phyloP scores from a whole-genome alignment of 768 basidiomycete species.

The Tylopilus rubrobrunneus region DNA sequence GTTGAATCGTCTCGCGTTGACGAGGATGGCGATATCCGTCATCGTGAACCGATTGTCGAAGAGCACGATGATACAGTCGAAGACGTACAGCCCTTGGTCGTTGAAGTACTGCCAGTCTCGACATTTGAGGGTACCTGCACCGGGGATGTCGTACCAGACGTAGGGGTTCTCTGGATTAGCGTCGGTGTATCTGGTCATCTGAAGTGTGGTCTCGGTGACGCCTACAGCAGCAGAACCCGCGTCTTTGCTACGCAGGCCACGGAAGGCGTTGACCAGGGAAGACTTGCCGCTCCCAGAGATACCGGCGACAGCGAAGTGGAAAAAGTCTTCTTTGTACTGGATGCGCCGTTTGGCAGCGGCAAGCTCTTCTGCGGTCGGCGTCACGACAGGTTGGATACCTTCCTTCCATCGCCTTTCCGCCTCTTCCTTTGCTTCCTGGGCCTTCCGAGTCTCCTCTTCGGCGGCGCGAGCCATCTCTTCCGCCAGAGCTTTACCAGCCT shows the following conservation, averaged over 20 bases:
- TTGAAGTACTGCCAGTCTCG: too few species aligned
- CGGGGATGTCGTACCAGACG: conserved; percentile 24
- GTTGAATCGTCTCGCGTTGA: too few species aligned
- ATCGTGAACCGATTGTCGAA: too few species aligned
- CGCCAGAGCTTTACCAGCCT: conserved; percentile 13
- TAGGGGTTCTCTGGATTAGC: conserved; percentile 11
- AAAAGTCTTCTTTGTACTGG: conserved; percentile 24
- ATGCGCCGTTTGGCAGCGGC: conserved; percentile 16
- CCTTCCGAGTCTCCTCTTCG: conserved; percentile 14
- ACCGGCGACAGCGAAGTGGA: conserved; percentile 35
- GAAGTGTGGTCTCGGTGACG: conserved; percentile 17
- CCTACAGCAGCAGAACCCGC: conserved; percentile 16
- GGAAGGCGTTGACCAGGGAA: conserved; percentile 35
- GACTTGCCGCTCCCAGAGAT: conserved; percentile 36
- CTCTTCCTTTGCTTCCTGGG: conserved; percentile 14
- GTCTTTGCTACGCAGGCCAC: conserved; percentile 26
- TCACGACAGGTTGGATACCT: conserved; percentile 23
- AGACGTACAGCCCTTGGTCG: too few species aligned
- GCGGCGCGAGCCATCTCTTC: conserved; percentile 13
- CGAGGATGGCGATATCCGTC: too few species aligned
- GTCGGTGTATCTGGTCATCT: conserved; percentile 14
- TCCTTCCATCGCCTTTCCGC: conserved; percentile 17
- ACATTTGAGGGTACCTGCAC: conserved; percentile 13
- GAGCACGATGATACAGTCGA: too few species aligned
- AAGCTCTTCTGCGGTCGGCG: conserved; percentile 10